These are phyloP conservation scores for Phytophthora meadii DNA, from an alignment of 352 stramenopile species.

Conservation along the genomic window DNA sequence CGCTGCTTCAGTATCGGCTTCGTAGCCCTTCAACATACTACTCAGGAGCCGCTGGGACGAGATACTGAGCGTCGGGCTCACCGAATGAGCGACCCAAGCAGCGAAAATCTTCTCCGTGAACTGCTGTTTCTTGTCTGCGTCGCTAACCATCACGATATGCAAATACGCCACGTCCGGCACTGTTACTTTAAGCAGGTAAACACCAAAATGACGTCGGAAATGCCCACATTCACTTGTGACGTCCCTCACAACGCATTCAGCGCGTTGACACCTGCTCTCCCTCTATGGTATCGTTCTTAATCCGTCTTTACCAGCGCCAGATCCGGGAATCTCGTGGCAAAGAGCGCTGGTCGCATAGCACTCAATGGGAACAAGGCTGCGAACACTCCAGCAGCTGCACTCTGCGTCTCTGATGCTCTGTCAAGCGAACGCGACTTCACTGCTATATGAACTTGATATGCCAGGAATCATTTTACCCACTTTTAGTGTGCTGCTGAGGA, in stretches of 20 bases:
- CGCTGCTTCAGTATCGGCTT: constrained; percentile 29
- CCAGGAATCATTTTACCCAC: constrained; percentile 19
- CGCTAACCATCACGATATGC: constrained; percentile 62
- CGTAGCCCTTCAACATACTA: constrained; percentile 45
- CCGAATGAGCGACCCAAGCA: constrained; percentile 62
- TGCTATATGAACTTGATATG: constrained; percentile 54
- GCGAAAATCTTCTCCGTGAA: constrained; percentile 69
- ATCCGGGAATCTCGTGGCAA: constrained; percentile 59
- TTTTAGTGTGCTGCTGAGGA: no score
- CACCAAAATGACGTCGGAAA: constrained; percentile 55
- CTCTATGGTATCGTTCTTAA: constrained; percentile 54
- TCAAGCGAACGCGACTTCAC: constrained; percentile 37
- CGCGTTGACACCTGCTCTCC: constrained; percentile 20
- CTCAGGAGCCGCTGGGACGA: constrained; percentile 60
- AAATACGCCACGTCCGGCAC: constrained; percentile 72
- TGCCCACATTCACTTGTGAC: constrained; percentile 12
- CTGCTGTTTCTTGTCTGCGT: constrained; percentile 65
- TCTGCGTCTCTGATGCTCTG: constrained; percentile 14
- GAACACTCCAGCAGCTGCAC: constrained; percentile 40
- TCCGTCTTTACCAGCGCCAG: constrained; percentile 72
- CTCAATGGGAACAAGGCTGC: constrained; percentile 41
- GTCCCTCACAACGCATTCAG: constrained; percentile 19
- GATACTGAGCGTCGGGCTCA: constrained; percentile 57
- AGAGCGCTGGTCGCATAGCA: constrained; percentile 42
- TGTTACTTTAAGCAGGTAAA: constrained; percentile 64